These are phyloP conservation scores for Arthrobotrys conoides DNA, from an alignment of 2,329 filamentous ascomycete species.

Conservation along the genomic window DNA sequence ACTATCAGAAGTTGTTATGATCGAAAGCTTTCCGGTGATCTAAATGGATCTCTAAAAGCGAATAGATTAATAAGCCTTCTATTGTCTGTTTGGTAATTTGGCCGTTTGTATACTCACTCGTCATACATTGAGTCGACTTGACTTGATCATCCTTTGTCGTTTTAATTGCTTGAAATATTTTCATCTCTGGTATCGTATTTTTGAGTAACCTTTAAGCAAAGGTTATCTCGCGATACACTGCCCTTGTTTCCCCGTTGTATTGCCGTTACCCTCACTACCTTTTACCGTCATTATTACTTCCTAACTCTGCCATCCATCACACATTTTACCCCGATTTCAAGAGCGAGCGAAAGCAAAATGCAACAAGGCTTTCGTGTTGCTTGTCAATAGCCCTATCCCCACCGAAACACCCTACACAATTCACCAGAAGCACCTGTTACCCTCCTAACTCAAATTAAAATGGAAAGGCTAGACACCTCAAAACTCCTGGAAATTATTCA, in stretches of 20 bases:
- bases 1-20: not conserved
- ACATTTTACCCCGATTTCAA: not conserved
- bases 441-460: not conserved
- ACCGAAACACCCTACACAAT: no score
- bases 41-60: no score
- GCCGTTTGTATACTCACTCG: no score
- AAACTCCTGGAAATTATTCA: not conserved
- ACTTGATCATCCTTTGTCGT: not conserved
- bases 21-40: no score
- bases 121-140: no score
- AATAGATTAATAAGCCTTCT: no score
- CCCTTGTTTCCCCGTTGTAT: not conserved
- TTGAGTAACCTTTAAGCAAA: no score
- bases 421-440: no score
- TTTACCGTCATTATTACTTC: not conserved
- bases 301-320: not conserved
- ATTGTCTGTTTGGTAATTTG: no score
- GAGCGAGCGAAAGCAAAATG: not conserved
- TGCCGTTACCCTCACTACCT: not conserved
- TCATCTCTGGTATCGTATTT: not conserved
- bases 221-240: no score
- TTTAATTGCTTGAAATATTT: not conserved
- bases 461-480: not conserved
- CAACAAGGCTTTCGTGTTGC: constrained; percentile 18
- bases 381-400: no score